A percentile compares a stretch with the other conserved stretches of the same genome.
Conservation (phyloP, 1,139 yeast species). For the Spencermartinsiella ligniputridi region DNA sequence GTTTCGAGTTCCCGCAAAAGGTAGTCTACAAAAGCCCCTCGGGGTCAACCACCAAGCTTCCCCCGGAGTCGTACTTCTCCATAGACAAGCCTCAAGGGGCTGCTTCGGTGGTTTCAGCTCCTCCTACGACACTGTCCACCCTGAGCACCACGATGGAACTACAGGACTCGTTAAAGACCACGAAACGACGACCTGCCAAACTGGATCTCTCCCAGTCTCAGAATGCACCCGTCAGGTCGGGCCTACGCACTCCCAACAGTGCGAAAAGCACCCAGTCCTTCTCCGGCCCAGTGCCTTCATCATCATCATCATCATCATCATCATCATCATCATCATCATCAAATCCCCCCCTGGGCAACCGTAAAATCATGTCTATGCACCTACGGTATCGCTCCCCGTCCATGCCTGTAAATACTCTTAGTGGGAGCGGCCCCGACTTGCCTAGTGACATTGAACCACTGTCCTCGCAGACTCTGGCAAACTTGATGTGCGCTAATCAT, state of each 20-base stretch:
- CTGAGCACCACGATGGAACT: neutral
- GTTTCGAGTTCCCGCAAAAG: neutral
- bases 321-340: too few relatives aligned
- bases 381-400: conserved; percentile 21
- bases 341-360: neutral
- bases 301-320: too few relatives aligned
- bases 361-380: conserved; percentile 3
- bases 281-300: too few relatives aligned
- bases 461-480: conserved; percentile 7
- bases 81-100: neutral
- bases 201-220: conserved; percentile 4
- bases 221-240: neutral
- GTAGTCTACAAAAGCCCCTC: neutral
- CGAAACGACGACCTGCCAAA: conserved; percentile 2
- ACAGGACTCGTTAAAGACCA: neutral
- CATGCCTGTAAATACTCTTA: conserved; percentile 17
- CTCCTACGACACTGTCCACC: neutral
- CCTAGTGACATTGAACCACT: conserved; percentile 11
- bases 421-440: conserved; percentile 10
- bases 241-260: conserved; percentile 9
- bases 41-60: neutral
- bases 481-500: too few relatives aligned
- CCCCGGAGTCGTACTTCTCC: neutral
- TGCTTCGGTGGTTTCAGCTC: neutral
- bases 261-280: conserved; percentile 6